phyloP scores from a whole-genome alignment of 352 stramenopile genomes.

The Phytophthora nicotianae region DNA sequence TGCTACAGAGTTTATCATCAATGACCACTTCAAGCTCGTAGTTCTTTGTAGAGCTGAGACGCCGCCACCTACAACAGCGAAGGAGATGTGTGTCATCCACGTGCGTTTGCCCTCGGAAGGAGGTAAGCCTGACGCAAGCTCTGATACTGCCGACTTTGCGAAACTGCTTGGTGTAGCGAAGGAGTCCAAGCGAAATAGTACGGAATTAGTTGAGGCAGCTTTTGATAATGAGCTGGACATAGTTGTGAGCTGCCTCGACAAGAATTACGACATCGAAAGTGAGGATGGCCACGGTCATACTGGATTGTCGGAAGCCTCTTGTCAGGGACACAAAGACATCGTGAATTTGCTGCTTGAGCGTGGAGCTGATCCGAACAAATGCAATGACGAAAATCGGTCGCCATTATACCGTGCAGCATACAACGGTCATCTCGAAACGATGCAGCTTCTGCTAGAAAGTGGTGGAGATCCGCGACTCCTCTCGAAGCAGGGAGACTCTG shows the following conservation, averaged over 20 bases:
- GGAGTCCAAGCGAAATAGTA: constrained; percentile 74
- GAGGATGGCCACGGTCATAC: constrained; percentile 88
- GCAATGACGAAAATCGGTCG: constrained; percentile 85
- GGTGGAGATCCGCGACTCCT: constrained; percentile 76
- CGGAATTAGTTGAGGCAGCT: constrained; percentile 86
- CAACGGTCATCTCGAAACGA: constrained; percentile 80
- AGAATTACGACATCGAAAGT: constrained; percentile 90
- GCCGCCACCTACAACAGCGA: constrained; percentile 56
- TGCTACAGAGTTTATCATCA: constrained; percentile 67
- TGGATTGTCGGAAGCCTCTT: constrained; percentile 84
- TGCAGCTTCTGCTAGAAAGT: constrained; percentile 69
- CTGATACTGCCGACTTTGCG: constrained; percentile 34
- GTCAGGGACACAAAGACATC: constrained; percentile 79
- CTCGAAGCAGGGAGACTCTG: constrained; percentile 77
- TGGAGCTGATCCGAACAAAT: constrained; percentile 86
- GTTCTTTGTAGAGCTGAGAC: constrained; percentile 59
- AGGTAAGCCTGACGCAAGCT: not conserved
- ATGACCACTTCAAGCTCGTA: constrained; percentile 89
- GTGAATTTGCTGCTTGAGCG: constrained; percentile 71
- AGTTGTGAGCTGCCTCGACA: constrained; percentile 72
- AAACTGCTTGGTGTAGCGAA: constrained; percentile 60
- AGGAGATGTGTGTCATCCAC: constrained; percentile 71
- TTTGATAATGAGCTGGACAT: constrained; percentile 88
- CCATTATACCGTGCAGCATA: constrained; percentile 86
- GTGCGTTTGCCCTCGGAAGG: constrained; percentile 37